A percentile compares a stretch with the other conserved stretches of the same genome.
These are phyloP conservation scores for Rhamnella rubrinervis DNA, from an alignment of 331 rosid species.

Conservation along the genomic window DNA sequence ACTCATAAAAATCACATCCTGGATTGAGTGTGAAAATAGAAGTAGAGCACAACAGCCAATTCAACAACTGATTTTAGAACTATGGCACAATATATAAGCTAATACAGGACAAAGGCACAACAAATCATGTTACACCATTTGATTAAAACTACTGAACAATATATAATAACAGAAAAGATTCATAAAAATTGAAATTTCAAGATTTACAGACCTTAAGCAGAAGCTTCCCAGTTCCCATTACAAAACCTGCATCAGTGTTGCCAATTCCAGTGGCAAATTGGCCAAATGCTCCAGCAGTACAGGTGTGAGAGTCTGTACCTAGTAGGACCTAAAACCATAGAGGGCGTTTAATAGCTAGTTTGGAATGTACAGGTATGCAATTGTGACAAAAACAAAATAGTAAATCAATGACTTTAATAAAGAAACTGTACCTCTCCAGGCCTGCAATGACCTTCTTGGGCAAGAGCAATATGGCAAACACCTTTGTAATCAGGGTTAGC, in stretches of 20 bases:
- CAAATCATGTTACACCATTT: neutral
- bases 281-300: conserved; percentile 99
- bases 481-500: conserved; percentile 98
- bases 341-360: conserved; percentile 15
- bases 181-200: neutral
- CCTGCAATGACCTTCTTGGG: conserved; percentile 99
- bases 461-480: conserved; percentile 94
- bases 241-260: conserved; percentile 91
- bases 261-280: conserved; percentile 98
- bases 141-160: no score
- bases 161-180: no score
- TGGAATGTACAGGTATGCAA: conserved; percentile 7
- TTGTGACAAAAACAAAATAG: neutral
- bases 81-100: no score
- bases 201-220: conserved; percentile 65
- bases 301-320: conserved; percentile 98
- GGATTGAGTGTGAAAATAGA: no score
- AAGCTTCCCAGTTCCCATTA: conserved; percentile 88
- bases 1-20: no score
- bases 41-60: no score
- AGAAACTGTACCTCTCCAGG: conserved; percentile 86
- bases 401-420: conserved; percentile 15
- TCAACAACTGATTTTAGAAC: neutral
- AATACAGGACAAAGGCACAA: neutral
- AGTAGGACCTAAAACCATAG: conserved; percentile 62